Evolutionary conservation across 495 filamentous ascomycete genomes (phyloP).

Genomic region (Rhizodiscina lignyota): DNA sequence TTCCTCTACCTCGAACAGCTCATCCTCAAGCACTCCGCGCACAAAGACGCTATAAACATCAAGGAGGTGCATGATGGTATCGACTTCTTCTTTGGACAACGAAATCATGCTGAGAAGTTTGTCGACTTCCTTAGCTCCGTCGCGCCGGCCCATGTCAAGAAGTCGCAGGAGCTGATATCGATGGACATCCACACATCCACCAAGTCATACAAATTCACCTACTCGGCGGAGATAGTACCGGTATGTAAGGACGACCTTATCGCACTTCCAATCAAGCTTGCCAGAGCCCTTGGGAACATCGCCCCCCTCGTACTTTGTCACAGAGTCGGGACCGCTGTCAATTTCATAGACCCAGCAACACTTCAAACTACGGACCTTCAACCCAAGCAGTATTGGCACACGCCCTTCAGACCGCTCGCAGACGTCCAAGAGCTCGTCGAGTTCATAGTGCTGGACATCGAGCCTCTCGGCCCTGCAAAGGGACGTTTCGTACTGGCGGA

Average conservation of each 20-base stretch:
- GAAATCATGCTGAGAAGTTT: conserved; percentile 87
- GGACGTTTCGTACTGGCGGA: conserved; percentile 77
- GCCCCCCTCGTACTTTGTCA: conserved; percentile 66
- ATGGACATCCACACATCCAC: conserved; percentile 80
- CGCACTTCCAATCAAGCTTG: conserved; percentile 76
- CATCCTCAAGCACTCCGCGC: conserved; percentile 82
- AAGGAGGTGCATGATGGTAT: conserved; percentile 87
- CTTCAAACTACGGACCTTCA: conserved; percentile 80
- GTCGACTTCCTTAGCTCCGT: conserved; percentile 78
- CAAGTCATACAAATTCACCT: conserved; percentile 86
- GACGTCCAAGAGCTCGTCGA: conserved; percentile 77
- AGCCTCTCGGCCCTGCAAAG: conserved; percentile 53
- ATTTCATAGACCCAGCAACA: conserved; percentile 77
- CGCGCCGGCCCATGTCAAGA: conserved; percentile 61
- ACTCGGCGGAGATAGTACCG: conserved; percentile 69
- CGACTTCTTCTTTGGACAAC: conserved; percentile 80
- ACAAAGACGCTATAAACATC: conserved; percentile 90
- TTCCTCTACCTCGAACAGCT: conserved; percentile 94
- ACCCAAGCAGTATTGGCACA: conserved; percentile 68
- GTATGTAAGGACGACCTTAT: conserved; percentile 96
- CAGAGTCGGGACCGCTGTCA: conserved; percentile 76
- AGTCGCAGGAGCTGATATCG: conserved; percentile 82
- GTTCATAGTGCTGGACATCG: conserved; percentile 91
- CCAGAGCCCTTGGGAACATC: conserved; percentile 73
- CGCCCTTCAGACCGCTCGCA: conserved; percentile 67